A percentile compares a stretch with the other conserved stretches of the same genome.
Conservation (phyloP, 106 monocot genomes). For the Allium cepa region DNA sequence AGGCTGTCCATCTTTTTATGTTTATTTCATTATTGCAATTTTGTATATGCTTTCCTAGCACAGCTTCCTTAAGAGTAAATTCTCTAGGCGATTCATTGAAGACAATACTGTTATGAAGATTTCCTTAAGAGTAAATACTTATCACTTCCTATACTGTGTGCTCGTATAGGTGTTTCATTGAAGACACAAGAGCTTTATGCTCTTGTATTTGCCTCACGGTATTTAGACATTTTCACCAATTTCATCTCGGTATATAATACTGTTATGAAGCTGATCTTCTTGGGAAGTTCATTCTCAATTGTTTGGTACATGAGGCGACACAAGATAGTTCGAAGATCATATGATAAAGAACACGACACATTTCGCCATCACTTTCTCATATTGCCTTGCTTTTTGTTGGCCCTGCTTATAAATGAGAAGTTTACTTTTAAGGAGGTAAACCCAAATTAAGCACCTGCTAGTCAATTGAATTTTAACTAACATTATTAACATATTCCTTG, state of each 20-base stretch:
- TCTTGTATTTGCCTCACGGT: slow-evolving; percentile 62
- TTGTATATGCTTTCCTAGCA: no score
- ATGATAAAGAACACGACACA: slow-evolving; percentile 90
- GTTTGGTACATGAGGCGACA: slow-evolving; percentile 87
- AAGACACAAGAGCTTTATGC: slow-evolving; percentile 89
- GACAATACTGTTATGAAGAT: no score
- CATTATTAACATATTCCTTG: no score
- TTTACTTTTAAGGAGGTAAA: slow-evolving; percentile 67
- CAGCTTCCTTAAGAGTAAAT: no score
- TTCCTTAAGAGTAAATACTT: no score
- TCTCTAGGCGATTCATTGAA: no score
- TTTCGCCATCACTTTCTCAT: slow-evolving; percentile 70
- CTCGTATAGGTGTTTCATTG: slow-evolving; percentile 62
- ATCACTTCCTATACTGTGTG: no score
- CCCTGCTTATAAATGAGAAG: slow-evolving; percentile 56
- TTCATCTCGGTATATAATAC: slow-evolving; percentile 73
- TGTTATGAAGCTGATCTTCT: slow-evolving; percentile 78
- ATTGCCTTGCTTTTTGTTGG: slow-evolving; percentile 52
- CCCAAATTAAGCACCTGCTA: slow-evolving; percentile 9
- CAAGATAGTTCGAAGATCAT: slow-evolving; percentile 66
- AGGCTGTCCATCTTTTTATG: no score
- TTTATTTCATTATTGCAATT: no score
- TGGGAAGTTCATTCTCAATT: slow-evolving; percentile 72
- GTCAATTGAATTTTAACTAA: no score
- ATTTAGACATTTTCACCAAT: slow-evolving; percentile 56